These are phyloP conservation scores for Septoria petroselini DNA, from an alignment of 2,329 filamentous ascomycete genomes.

Conservation along the genomic window DNA sequence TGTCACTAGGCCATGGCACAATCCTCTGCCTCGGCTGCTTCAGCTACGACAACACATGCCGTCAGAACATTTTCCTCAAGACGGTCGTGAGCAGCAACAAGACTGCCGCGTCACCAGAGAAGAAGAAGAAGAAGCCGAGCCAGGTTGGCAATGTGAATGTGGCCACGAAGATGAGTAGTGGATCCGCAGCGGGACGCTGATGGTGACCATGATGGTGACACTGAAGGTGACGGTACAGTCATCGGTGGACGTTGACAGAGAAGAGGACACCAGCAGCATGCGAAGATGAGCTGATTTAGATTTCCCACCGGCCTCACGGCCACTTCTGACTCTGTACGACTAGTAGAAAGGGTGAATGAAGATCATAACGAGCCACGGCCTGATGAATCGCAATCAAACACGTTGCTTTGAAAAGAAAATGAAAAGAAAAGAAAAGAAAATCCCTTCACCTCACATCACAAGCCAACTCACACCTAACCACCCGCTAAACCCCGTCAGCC, in stretches of 20 bases:
- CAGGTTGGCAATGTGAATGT: conserved; percentile 1
- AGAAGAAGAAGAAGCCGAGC: background rate
- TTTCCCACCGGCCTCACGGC: no score
- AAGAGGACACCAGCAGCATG: no score
- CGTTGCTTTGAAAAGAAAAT: background rate
- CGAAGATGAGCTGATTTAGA: no score
- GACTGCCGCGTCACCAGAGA: no score
- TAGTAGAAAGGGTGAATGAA: no score
- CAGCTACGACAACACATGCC: conserved; percentile 12
- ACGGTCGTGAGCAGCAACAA: conserved; percentile 5
- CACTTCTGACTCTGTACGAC: no score
- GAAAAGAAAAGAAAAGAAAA: background rate
- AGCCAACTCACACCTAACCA: conserved; percentile 42
- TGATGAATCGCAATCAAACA: no score
- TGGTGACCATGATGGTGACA: no score
- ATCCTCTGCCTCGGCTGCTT: conserved; percentile 17
- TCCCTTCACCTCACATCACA: conserved; percentile 31
- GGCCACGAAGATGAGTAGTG: background rate
- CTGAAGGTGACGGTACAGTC: no score
- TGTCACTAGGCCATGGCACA: conserved; percentile 8
- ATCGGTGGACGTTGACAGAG: no score
- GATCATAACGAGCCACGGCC: no score
- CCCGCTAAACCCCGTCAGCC: conserved; percentile 34
- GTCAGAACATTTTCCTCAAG: conserved; percentile 1
- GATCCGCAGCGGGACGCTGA: no score